These are phyloP conservation scores for Candida sp. DNA, from an alignment of 1,139 yeast genomes.

Conservation along the genomic window DNA sequence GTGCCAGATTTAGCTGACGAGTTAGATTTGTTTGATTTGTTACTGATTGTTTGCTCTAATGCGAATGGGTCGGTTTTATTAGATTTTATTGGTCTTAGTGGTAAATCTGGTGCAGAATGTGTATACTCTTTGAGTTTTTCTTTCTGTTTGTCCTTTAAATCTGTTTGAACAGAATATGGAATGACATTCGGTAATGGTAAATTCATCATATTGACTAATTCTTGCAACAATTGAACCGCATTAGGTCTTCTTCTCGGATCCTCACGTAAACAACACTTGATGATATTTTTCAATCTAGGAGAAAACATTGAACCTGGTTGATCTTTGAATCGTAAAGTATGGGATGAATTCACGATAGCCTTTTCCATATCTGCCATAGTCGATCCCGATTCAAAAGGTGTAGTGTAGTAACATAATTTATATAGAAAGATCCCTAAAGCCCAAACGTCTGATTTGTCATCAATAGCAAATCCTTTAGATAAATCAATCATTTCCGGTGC, in stretches of 20 bases:
- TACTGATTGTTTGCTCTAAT: constrained; percentile 24
- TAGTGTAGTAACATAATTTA: constrained; percentile 88
- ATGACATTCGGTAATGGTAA: constrained; percentile 50
- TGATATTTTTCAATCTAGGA: constrained; percentile 51
- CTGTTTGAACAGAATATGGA: constrained; percentile 28
- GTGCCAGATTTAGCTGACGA: constrained; percentile 2
- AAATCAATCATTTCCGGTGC: constrained; percentile 97
- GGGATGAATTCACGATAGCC: constrained; percentile 32
- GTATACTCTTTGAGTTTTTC: not conserved
- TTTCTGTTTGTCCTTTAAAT: constrained; percentile 5
- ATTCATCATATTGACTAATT: constrained; percentile 62
- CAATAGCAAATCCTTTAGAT: constrained; percentile 79
- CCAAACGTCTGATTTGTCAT: constrained; percentile 94
- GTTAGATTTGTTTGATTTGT: constrained; percentile 35
- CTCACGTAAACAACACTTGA: constrained; percentile 60
- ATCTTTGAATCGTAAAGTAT: constrained; percentile 32
- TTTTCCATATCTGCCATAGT: constrained; percentile 37
- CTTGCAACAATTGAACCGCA: constrained; percentile 66
- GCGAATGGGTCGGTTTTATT: not conserved
- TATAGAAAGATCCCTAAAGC: constrained; percentile 91
- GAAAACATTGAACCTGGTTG: constrained; percentile 37
- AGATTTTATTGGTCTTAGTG: not conserved
- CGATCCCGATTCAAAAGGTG: constrained; percentile 79
- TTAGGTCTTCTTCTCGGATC: constrained; percentile 74
- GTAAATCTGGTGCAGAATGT: not conserved